Base-by-base conservation (phyloP, 2,329 filamentous ascomycete species). In the Stagonosporopsis chrysanthemi region DNA sequence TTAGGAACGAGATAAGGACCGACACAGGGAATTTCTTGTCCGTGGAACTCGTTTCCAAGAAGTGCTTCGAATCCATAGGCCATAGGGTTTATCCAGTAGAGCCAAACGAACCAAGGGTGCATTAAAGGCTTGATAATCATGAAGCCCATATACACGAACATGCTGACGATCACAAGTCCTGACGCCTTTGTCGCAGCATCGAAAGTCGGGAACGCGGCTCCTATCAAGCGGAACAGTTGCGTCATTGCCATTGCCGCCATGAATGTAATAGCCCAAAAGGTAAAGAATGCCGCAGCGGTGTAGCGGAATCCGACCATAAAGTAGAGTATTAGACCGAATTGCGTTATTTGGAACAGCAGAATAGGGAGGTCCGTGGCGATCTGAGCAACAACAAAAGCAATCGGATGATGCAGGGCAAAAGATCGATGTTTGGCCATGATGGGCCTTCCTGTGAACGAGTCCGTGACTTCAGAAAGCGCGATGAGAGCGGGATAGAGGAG, bases 231-330 rank as follows among this genome's bases (percentile, higher is more conserved):
- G 82, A 94, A 95, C 52, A 92, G 82, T 83, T 91, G 91, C 24
- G 88, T 91, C 90, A 94, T 94, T 12, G 39, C 51, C 26, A 60
- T 42, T 11, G 56, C 50, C 17, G 56, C 41, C 50, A 84, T 81
- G 68, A 95, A 64, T 0, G 46, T 36, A 66, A 92, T 82, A 51
- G 96, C 79, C 63, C 91, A 77, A 82, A 89, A 96, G 74, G 90
- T 89, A 80, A 96, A 96, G 80, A 94, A 96, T 0, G 88, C 78
- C 0, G 85, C 88, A 0, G 90, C 80, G 45, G 88, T 86, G 40
- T 89, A 83, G 49, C 89, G 85, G 33, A 96, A 79, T 58, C 90
- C 88, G 0, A 89, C 87, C 85, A 96, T 88, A 75, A 95, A 96
- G 78, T 96, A 96, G 15, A 36, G 15, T 4, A 36, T 36, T 15